These are phyloP conservation scores for Alternaria sp. DNA, from an alignment of 2,329 filamentous ascomycete genomes.

Conservation along the genomic window DNA sequence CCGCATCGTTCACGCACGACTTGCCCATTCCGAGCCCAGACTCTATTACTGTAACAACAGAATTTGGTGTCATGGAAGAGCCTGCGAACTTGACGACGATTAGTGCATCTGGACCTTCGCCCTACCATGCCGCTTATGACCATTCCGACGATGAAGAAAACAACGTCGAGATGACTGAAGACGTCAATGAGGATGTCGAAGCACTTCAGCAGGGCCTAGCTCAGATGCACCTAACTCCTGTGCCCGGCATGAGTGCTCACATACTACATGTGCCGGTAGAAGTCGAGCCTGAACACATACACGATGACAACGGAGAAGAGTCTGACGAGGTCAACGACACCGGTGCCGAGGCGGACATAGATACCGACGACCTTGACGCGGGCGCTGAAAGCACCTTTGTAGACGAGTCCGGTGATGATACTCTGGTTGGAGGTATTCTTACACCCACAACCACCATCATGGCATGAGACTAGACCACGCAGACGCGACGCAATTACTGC, in stretches of 20 bases:
- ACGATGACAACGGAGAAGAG: constrained; percentile 10
- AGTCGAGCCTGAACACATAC: constrained; percentile 18
- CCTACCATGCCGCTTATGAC: constrained; percentile 21
- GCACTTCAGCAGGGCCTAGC: constrained; percentile 11
- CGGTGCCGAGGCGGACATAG: constrained; percentile 38
- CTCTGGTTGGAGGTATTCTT: constrained; percentile 22
- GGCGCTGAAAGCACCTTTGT: constrained; percentile 36
- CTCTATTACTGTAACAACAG: constrained; percentile 47
- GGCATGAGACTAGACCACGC: not conserved
- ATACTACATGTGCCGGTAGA: constrained; percentile 11
- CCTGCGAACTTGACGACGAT: constrained; percentile 42
- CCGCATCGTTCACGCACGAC: constrained; percentile 8
- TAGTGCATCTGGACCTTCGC: constrained; percentile 32
- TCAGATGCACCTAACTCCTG: constrained; percentile 9
- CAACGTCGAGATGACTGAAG: constrained; percentile 31
- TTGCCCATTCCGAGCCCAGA: constrained; percentile 41
- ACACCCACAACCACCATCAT: constrained; percentile 29
- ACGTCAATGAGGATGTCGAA: constrained; percentile 19
- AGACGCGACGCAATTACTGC: not conserved
- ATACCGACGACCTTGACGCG: constrained; percentile 38
- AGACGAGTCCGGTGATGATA: constrained; percentile 34
- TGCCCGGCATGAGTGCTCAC: constrained; percentile 4
- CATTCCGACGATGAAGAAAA: constrained; percentile 25
- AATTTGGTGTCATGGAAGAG: constrained; percentile 47
- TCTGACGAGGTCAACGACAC: constrained; percentile 27